Conservation (phyloP, 1,284 basidiomycete genomes). For the Nidula niveotomentosa region DNA sequence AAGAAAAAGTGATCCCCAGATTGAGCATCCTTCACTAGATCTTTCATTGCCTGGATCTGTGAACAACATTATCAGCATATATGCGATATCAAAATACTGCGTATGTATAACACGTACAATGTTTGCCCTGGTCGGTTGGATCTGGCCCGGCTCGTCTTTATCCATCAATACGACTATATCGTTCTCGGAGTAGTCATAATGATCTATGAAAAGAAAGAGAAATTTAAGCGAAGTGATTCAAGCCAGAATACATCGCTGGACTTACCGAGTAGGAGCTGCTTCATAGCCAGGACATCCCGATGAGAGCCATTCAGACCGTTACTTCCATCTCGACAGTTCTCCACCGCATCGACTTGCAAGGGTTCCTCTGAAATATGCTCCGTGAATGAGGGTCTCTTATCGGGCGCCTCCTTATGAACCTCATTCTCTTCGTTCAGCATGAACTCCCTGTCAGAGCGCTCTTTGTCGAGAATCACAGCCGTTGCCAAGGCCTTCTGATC, state of each 20-base stretch:
- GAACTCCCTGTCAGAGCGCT: too few relatives aligned
- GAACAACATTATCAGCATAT: not conserved
- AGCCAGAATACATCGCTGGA: not conserved
- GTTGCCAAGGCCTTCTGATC: too few relatives aligned
- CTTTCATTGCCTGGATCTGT: conserved; percentile 19
- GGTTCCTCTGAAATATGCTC: not conserved
- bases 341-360: not conserved
- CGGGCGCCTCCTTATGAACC: too few relatives aligned
- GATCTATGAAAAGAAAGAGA: conserved; percentile 9
- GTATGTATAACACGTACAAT: conserved; percentile 14
- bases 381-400: not conserved
- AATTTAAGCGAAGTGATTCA: too few relatives aligned
- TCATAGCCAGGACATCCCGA: conserved; percentile 23
- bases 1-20: conserved; percentile 27
- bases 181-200: conserved; percentile 19
- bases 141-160: conserved; percentile 14
- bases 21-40: conserved; percentile 24
- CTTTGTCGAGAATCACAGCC: too few relatives aligned
- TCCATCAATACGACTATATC: conserved; percentile 28
- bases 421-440: too few relatives aligned
- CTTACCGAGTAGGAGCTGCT: conserved; percentile 19
- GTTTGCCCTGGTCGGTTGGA: conserved; percentile 23
- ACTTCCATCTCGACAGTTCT: not conserved
- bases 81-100: not conserved
- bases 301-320: conserved; percentile 20